Base-by-base conservation (phyloP, 176 grass and related monocot species). In the Carex scoparia region DNA sequence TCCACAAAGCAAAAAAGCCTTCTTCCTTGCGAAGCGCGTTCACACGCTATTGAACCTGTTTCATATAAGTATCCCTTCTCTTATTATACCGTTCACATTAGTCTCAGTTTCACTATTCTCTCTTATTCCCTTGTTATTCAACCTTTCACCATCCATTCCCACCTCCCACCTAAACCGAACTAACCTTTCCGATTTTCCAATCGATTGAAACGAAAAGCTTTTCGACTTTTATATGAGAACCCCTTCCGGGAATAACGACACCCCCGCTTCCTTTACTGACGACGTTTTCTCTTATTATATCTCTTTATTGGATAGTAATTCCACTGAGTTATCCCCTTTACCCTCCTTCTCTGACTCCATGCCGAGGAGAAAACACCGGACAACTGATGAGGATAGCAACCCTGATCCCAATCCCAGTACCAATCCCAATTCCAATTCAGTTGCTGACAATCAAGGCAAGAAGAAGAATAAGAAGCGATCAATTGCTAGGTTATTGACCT, bases 241-340 rank as follows among this genome's bases (percentile, higher is more conserved):
- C 86, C 75, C 90, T 84, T 68, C 92, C 53, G 82, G 72, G 1
- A 87, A 51, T 30, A 87, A 58, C 51, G 55, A 37, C 7, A 55
- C 10, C 23, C 57, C 61, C 23, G 58, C 13, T 5, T 32, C 64
- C 13, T 69, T 54, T 12, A 69, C 13, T 6, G 84, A 90, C 81
- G 93, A 95, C 85, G 93, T 91, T 57, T 87, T 92, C 84, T 92
- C 94, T 72, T 92, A 90, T 71, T 97, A 97, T 86, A 90, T 46
- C 86, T 92, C 91, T 8, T 90, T 92, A 81, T 88, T 97, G 84
- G 89, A 92, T 28, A 69, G 4, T 35, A 70, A 49, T 69, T 23
- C 88, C 67, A 73, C 87, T 60, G 48, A 83, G 10, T 53, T 58
- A 0, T 51, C 42, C 30, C 46, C 78, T 35, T 69, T 82, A 11